phyloP scores from a whole-genome alignment of 768 basidiomycete genomes.

The Suillus tomentosus region DNA sequence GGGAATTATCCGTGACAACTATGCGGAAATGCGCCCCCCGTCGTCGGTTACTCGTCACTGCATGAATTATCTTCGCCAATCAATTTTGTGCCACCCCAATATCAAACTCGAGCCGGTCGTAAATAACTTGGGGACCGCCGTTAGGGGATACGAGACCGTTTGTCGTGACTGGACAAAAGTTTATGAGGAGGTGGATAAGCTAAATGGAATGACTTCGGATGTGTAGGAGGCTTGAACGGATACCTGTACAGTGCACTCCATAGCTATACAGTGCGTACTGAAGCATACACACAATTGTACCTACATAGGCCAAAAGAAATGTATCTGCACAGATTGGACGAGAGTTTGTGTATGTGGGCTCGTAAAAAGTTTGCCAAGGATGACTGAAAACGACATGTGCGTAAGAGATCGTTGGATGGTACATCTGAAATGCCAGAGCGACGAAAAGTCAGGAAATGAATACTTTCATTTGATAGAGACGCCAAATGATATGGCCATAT shows the following conservation, averaged over 20 bases:
- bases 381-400: conserved; percentile 31
- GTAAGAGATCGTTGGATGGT: not conserved
- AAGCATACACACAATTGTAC: not conserved
- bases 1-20: conserved; percentile 34
- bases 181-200: conserved; percentile 26
- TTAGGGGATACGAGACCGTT: conserved; percentile 24
- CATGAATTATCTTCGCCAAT: conserved; percentile 39
- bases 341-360: not conserved
- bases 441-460: conserved; percentile 22
- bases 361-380: conserved; percentile 23
- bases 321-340: not conserved
- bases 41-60: conserved; percentile 28
- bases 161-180: conserved; percentile 32
- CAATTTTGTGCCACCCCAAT: conserved; percentile 32
- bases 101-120: conserved; percentile 28
- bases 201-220: not conserved
- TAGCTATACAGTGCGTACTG: not conserved
- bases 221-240: not conserved
- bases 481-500: conserved; percentile 21
- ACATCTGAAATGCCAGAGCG: conserved; percentile 12
- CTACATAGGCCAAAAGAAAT: not conserved
- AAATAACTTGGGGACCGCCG: conserved; percentile 9
- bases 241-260: not conserved
- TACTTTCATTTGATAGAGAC: conserved; percentile 21
- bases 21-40: conserved; percentile 14